Evolutionary conservation across 2,329 filamentous ascomycete species (phyloP), one percentile per base, ranked within the genome.

Genomic region (Acrodontium crateriforme): DNA sequence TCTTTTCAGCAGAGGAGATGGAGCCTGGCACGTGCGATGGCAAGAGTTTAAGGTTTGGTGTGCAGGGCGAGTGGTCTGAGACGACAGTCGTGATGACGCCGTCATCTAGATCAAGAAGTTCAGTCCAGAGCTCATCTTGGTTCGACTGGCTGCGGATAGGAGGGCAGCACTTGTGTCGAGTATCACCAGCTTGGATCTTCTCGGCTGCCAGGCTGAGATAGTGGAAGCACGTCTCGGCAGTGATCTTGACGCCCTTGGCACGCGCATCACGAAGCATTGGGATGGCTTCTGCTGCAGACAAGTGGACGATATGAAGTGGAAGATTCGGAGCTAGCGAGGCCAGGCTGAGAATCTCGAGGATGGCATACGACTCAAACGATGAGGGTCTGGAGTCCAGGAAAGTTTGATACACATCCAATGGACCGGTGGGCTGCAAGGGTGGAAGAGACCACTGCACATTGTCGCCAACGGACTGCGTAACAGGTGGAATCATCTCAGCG

Each of bases 401-500:
- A 3, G 87, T 94, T 37, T 72, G 71, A 61, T 98, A 98, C 16
- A 75, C 64, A 29, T 75, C 76, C 15, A 85, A 61, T 8, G 78
- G 72, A 10, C 82, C 83, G 16, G 67, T 65, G 3, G 81, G 81
- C 1, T 69, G 70, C 5, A 78, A 59, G 0, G 81, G 79, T 11
- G 81, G 71, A 6, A 47, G 35, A 0, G 79, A 80, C 15, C 59
- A 56, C 45, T 81, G 77, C 3, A 83, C 74, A 15, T 74, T 72
- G 51, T 89, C 82, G 29, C 80, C 78, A 2, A 85, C 78, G 0
- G 81, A 84, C 40, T 73, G 71, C 27, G 79, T 60, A 40, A 85
- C 79, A 11, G 83, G 81, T n/a, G 87, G 84, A 9, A 91, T 76
- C 84, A 94, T 95, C 56, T 98, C 89, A 31, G 89, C 89, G 51